Base-by-base conservation (phyloP, 2,329 filamentous ascomycete species). In the Aquanectria penicillioides region DNA sequence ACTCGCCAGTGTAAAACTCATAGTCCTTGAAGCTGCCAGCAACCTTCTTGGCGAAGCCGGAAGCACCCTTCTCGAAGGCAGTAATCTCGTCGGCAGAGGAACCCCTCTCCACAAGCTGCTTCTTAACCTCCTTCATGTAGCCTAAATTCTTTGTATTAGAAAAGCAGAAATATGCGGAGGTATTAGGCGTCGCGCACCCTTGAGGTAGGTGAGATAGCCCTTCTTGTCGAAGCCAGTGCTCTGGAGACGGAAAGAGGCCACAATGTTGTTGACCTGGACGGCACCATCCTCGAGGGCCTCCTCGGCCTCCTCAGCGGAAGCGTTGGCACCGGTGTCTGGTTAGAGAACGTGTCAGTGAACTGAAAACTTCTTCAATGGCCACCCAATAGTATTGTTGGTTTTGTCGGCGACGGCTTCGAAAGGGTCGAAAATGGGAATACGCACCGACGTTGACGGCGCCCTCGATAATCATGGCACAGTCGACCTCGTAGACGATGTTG, bases 111-210 rank as follows among this genome's bases (percentile, higher is more conserved):
- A 88, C 83, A 69, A 97, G 82, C 47, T 81, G 78, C 66, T 83
- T 78, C 83, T 94, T 94, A 79, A 97, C 85, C 68, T 86, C 82
- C 90, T 97, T 97, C 87, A 98, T 90, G 88, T 97, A 99, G 70
- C 80, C 92, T 93, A 52, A 10, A 28, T 31, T 26, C 2, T 15
- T 6, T 13, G 8, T 20, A 49, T 63, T 40, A 64, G 59, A 6
- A 11, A 2, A 2, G 9, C 13, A 31, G 43, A 11, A 13, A 20
- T 1, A 17, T 34, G 10, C 5, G 3, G 5, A 5, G 8, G 15
- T 10, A 20, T 17, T 31, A 8, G 28, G n/a, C n/a, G n/a, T 9
- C 3, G 72, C 83, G 61, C 83, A 95, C 93, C 81, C 87, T 97
- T 98, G 66, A 98, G 87, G 81, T 97, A 91, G 62, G 77, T 67